A percentile compares a stretch with the other conserved stretches of the same genome.
These are phyloP conservation scores for Fusarium buharicum DNA, from an alignment of 2,329 filamentous ascomycete genomes.

Conservation along the genomic window DNA sequence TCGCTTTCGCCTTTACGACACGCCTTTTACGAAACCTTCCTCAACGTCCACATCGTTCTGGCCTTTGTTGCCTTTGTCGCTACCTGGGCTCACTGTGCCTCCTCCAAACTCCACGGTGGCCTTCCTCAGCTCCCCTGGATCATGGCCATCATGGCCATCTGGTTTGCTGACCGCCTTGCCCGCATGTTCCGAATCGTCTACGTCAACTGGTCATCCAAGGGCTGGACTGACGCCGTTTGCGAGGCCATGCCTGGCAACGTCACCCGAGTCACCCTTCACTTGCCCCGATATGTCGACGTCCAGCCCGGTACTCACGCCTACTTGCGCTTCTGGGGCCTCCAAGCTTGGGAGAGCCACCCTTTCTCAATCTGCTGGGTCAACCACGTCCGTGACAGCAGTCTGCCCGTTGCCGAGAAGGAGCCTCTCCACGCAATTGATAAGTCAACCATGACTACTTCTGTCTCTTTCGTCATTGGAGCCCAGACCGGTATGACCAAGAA, in stretches of 20 bases:
- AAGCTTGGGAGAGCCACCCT: slow-evolving; percentile 78
- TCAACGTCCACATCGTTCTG: slow-evolving; percentile 84
- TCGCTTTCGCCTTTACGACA: slow-evolving; percentile 85
- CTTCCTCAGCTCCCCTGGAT: slow-evolving; percentile 80
- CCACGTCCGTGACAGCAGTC: slow-evolving; percentile 56
- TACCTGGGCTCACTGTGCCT: slow-evolving; percentile 81
- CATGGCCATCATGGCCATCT: slow-evolving; percentile 77
- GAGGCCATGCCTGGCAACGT: slow-evolving; percentile 76
- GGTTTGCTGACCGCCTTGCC: slow-evolving; percentile 75
- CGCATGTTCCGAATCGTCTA: slow-evolving; percentile 73
- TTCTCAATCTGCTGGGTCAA: slow-evolving; percentile 83
- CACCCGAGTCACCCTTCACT: slow-evolving; percentile 74
- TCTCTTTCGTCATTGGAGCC: slow-evolving; percentile 87
- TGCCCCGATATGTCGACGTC: slow-evolving; percentile 73
- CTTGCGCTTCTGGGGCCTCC: slow-evolving; percentile 73
- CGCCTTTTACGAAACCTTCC: slow-evolving; percentile 97
- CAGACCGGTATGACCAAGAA: slow-evolving; percentile 88
- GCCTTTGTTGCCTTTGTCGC: slow-evolving; percentile 74
- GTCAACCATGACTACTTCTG: slow-evolving; percentile 60
- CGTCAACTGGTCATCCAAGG: slow-evolving; percentile 69
- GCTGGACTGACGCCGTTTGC: slow-evolving; percentile 72
- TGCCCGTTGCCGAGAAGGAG: slow-evolving; percentile 56
- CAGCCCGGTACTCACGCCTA: slow-evolving; percentile 79
- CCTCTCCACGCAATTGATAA: slow-evolving; percentile 53
- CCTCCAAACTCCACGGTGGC: slow-evolving; percentile 71